Evolutionary conservation across 2,329 filamentous ascomycete genomes (phyloP).

Genomic region (Fusarium odoratissimum): DNA sequence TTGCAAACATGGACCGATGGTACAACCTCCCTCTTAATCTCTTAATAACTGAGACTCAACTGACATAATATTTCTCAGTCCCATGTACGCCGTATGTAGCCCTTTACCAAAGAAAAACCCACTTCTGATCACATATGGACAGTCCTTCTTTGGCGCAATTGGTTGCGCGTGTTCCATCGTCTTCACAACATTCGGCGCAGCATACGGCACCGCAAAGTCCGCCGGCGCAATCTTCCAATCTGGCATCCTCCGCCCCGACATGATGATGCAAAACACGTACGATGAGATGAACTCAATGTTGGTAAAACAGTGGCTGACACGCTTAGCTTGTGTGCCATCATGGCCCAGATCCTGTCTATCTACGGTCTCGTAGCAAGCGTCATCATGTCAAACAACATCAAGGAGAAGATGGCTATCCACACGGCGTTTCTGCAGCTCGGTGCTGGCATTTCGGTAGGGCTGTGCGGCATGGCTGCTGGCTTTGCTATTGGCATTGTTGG

Average conservation of each 20-base stretch:
- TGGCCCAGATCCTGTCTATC: slow-evolving; percentile 61
- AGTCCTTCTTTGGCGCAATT: slow-evolving; percentile 58
- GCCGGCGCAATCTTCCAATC: slow-evolving; percentile 57
- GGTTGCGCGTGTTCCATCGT: slow-evolving; percentile 60
- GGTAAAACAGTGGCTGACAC: slow-evolving; percentile 12
- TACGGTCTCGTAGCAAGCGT: slow-evolving; percentile 59
- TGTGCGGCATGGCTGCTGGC: slow-evolving; percentile 59
- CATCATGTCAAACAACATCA: slow-evolving; percentile 56
- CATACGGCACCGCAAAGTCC: slow-evolving; percentile 59
- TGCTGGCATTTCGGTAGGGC: slow-evolving; percentile 56
- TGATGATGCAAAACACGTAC: slow-evolving; percentile 57
- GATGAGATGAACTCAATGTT: background rate
- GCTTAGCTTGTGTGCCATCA: slow-evolving; percentile 55
- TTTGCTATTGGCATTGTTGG: slow-evolving; percentile 61
- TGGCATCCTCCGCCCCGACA: slow-evolving; percentile 58
- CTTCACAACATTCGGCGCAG: slow-evolving; percentile 62
- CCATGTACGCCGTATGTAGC: slow-evolving; percentile 57
- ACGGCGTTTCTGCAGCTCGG: slow-evolving; percentile 58
- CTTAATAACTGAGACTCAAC: background rate
- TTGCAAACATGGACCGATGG: slow-evolving; percentile 53
- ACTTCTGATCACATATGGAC: background rate
- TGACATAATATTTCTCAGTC: slow-evolving; percentile 46
- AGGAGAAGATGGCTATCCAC: slow-evolving; percentile 57
- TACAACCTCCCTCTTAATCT: slow-evolving; percentile 21
- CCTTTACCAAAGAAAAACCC: too few relatives aligned